A percentile compares a stretch with the other conserved stretches of the same genome.
Evolutionary conservation across 495 filamentous ascomycete genomes (phyloP).

Genomic region (Annulohypoxylon moriforme): DNA sequence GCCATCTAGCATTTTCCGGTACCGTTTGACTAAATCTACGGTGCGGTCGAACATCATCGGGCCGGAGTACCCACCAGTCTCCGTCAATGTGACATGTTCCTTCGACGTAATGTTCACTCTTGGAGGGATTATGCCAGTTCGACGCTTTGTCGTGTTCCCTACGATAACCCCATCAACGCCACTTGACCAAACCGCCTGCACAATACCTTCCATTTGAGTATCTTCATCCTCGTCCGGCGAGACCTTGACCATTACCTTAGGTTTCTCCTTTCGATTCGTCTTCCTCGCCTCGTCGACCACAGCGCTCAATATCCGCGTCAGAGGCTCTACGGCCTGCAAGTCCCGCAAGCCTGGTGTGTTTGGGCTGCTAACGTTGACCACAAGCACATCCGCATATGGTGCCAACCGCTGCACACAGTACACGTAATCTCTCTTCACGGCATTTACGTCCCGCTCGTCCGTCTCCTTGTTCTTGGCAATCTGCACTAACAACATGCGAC

Average conservation of each 20-base stretch:
- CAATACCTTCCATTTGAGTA: conserved; percentile 85
- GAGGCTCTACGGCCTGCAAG: conserved; percentile 81
- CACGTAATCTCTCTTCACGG: conserved; percentile 86
- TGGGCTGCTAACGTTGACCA: conserved; percentile 96
- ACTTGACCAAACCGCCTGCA: conserved; percentile 81
- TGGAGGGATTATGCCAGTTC: conserved; percentile 73
- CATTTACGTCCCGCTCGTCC: conserved; percentile 82
- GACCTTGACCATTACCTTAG: conserved; percentile 95
- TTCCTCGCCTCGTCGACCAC: conserved; percentile 81
- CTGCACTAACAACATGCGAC: conserved; percentile 88
- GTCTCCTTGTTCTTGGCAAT: conserved; percentile 97
- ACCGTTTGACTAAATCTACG: conserved; percentile 77
- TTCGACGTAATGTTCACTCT: conserved; percentile 70
- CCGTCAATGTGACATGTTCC: conserved; percentile 73
- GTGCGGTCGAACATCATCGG: conserved; percentile 86
- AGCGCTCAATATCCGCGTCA: conserved; percentile 80
- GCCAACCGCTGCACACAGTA: conserved; percentile 84
- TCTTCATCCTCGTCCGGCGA: conserved; percentile 92
- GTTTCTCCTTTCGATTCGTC: conserved; percentile 75
- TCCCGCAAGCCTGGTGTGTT: conserved; percentile 92
- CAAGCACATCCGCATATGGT: conserved; percentile 89
- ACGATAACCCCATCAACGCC: conserved; percentile 96
- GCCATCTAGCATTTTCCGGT: conserved; percentile 77
- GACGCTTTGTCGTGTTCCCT: conserved; percentile 93
- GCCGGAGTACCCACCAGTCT: conserved; percentile 91